Evolutionary conservation across 202 grass and related monocot genomes (phyloP).

Genomic region (Setaria italica): DNA sequence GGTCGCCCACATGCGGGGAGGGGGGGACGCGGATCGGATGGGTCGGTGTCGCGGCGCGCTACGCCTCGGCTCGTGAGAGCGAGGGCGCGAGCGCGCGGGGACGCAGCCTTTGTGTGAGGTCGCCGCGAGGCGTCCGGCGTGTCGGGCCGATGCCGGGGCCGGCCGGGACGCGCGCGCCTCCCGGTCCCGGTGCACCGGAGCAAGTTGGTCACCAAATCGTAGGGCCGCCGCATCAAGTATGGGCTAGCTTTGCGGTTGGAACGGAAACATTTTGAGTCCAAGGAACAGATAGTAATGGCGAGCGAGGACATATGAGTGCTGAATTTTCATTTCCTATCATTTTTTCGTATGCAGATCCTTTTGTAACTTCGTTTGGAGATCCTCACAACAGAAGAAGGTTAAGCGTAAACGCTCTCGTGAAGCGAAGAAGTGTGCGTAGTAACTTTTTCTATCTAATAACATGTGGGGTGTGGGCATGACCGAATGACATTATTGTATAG

Average conservation of each 20-base stretch:
- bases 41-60: slow-evolving; percentile 14
- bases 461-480: background rate
- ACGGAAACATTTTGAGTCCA: background rate
- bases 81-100: background rate
- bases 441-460: background rate
- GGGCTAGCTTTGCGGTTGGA: slow-evolving; percentile 31
- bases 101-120: slow-evolving; percentile 4
- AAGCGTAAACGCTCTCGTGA: too few relatives aligned
- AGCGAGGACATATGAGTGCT: background rate
- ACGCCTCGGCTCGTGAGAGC: background rate
- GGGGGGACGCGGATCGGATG: background rate
- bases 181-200: slow-evolving; percentile 20
- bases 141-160: slow-evolving; percentile 30
- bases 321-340: background rate
- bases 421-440: background rate
- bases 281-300: too few relatives aligned
- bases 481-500: background rate
- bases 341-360: too few relatives aligned
- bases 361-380: background rate
- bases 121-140: background rate
- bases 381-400: too few relatives aligned
- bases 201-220: background rate
- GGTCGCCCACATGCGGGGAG: background rate
- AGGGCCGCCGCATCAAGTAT: background rate
- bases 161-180: background rate